Conservation (phyloP, 2,329 filamentous ascomycete species). For the Xylaria sp. region DNA sequence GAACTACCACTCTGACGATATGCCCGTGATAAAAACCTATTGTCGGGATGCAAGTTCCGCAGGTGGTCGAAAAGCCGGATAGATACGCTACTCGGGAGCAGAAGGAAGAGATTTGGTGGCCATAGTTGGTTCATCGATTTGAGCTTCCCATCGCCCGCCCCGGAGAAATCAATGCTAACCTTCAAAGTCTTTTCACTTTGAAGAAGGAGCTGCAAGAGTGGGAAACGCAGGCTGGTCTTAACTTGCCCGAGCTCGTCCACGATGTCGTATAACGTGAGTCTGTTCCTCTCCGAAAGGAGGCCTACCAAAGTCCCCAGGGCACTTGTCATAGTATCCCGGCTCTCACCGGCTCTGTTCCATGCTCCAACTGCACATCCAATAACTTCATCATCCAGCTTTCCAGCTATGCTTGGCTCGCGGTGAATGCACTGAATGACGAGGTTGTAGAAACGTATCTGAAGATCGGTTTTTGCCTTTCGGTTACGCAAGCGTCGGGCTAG, state of each 20-base stretch:
- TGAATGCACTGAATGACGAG: conserved; percentile 8
- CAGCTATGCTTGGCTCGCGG: conserved; percentile 4
- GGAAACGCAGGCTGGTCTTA: not conserved
- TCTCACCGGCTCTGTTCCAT: conserved; percentile 4
- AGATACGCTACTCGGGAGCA: conserved; percentile 7
- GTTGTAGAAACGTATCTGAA: conserved; percentile 12
- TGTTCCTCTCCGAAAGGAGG: not conserved
- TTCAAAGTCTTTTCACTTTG: not conserved
- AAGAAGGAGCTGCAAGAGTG: conserved; percentile 8
- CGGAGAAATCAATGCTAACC: conserved; percentile 1
- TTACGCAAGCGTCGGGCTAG: conserved; percentile 13
- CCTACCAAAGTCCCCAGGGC: conserved; percentile 1
- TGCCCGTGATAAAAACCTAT: conserved; percentile 3
- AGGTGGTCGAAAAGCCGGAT: conserved; percentile 6
- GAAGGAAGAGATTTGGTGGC: conserved; percentile 6
- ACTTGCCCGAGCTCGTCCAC: conserved; percentile 1
- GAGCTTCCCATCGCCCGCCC: not conserved
- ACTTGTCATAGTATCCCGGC: not conserved
- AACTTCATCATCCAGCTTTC: not conserved
- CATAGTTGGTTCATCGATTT: conserved; percentile 1
- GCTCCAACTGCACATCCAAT: conserved; percentile 8
- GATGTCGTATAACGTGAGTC: not conserved
- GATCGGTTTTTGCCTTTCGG: not conserved
- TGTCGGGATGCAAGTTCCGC: not conserved
- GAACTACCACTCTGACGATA: not conserved